Conservation (phyloP, 1,284 basidiomycete species). For the Pascua guehoae region DNA sequence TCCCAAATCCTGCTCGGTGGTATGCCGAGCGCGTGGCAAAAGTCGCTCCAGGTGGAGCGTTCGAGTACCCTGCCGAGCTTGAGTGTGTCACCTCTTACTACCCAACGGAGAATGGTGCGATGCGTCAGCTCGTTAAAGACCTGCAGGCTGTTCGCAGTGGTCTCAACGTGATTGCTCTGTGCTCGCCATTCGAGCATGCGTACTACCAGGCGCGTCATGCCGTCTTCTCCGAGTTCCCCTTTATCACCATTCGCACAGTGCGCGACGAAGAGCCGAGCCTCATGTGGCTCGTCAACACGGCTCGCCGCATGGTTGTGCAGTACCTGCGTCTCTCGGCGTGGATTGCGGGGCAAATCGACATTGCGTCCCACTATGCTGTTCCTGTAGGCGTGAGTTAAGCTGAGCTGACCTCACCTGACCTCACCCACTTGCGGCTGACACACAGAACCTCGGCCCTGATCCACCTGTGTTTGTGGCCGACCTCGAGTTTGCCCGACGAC, state of each 20-base stretch:
- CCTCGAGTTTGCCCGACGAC: constrained; percentile 81
- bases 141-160: constrained; percentile 59
- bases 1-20: constrained; percentile 69
- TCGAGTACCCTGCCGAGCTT: constrained; percentile 68
- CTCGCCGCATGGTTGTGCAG: constrained; percentile 69
- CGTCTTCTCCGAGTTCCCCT: constrained; percentile 77
- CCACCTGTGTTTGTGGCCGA: constrained; percentile 83
- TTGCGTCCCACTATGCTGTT: constrained; percentile 88
- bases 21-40: constrained; percentile 61
- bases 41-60: constrained; percentile 50
- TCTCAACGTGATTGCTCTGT: constrained; percentile 71
- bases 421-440: constrained; percentile 18
- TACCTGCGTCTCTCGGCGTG: constrained; percentile 76
- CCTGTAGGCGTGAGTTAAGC: constrained; percentile 62
- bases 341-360: constrained; percentile 74
- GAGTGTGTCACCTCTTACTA: constrained; percentile 74
- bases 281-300: constrained; percentile 55
- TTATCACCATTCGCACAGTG: constrained; percentile 77
- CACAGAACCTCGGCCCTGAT: constrained; percentile 78
- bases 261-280: constrained; percentile 57
- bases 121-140: constrained; percentile 86
- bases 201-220: constrained; percentile 78
- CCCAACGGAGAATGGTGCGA: constrained; percentile 69
- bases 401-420: no score
- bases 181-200: constrained; percentile 75